Percentiles rank a stretch among this genome's conserved stretches.
Evolutionary conservation across 2,329 filamentous ascomycete genomes (phyloP).

Genomic region (Monosporascus sp.): DNA sequence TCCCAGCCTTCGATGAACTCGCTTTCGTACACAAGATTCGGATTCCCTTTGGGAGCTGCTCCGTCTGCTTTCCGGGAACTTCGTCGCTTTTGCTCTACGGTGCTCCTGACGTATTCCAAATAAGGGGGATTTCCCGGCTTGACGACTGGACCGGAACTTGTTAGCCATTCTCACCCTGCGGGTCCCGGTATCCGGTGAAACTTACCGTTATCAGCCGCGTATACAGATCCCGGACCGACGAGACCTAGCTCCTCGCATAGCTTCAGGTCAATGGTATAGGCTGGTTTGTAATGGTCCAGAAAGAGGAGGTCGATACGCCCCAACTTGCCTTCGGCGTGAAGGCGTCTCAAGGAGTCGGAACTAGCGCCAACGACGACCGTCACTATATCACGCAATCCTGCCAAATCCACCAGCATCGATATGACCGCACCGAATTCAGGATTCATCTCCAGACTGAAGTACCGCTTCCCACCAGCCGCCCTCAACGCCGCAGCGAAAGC

Average conservation of each 20-base stretch:
- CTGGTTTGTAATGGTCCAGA: conserved; percentile 74
- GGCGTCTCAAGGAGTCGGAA: conserved; percentile 56
- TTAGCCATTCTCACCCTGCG: not conserved
- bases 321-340: conserved; percentile 49
- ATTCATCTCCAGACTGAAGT: conserved; percentile 68
- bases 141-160: conserved; percentile 39
- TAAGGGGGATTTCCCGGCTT: conserved; percentile 67
- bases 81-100: conserved; percentile 54
- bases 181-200: not conserved
- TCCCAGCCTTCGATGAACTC: conserved; percentile 59
- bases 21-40: conserved; percentile 61
- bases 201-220: conserved; percentile 60
- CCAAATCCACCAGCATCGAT: conserved; percentile 63
- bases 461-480: conserved; percentile 56
- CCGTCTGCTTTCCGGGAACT: conserved; percentile 27
- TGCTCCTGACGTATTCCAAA: conserved; percentile 63
- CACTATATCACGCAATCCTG: conserved; percentile 65
- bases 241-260: conserved; percentile 67
- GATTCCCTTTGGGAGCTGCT: conserved; percentile 45
- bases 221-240: conserved; percentile 54
- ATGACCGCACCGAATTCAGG: conserved; percentile 70
- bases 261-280: conserved; percentile 69
- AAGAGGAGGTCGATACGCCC: conserved; percentile 66
- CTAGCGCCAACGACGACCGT: conserved; percentile 66
- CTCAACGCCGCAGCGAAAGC: conserved; percentile 65